A percentile compares a stretch with the other conserved stretches of the same genome.
Conservation (phyloP, 441 rosid genomes). For the Gossypium trilobum region DNA sequence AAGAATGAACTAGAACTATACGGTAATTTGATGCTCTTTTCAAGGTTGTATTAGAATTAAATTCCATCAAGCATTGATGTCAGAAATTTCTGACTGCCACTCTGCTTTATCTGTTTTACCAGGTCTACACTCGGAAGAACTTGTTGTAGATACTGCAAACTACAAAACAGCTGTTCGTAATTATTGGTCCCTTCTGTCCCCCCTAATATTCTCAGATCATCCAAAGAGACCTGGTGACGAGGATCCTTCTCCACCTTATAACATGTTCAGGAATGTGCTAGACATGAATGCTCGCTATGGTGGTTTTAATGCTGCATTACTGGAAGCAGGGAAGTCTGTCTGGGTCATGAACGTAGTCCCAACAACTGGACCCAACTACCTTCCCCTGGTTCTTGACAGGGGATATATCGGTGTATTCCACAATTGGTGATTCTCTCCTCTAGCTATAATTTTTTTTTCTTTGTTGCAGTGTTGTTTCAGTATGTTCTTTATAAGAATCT, state of each 20-base stretch:
- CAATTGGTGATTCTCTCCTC: constrained; percentile 56
- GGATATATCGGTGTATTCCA: constrained; percentile 85
- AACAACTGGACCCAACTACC: constrained; percentile 64
- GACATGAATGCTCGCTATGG: constrained; percentile 96
- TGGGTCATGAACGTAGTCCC: constrained; percentile 99
- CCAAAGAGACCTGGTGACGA: constrained; percentile 98
- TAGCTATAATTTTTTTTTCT: background rate
- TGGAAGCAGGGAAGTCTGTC: constrained; percentile 67
- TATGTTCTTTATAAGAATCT: background rate
- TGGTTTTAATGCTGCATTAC: constrained; percentile 72
- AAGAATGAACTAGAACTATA: constrained; percentile 71
- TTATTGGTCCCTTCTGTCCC: constrained; percentile 95
- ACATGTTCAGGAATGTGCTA: constrained; percentile 87
- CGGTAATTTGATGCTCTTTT: constrained; percentile 31
- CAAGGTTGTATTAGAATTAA: background rate
- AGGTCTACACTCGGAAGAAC: constrained; percentile 67
- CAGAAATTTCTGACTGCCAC: background rate
- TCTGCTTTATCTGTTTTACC: constrained; percentile 16
- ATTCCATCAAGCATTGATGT: background rate
- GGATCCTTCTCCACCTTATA: constrained; percentile 94
- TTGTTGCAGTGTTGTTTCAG: background rate
- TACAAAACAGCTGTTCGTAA: constrained; percentile 55
- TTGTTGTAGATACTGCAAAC: constrained; percentile 50
- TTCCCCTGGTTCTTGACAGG: constrained; percentile 79
- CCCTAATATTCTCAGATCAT: constrained; percentile 93